Percentiles rank a stretch among this genome's conserved stretches.
phyloP scores from a whole-genome alignment of 192 early-diverging fungal species.

The Mortierella antarctica region DNA sequence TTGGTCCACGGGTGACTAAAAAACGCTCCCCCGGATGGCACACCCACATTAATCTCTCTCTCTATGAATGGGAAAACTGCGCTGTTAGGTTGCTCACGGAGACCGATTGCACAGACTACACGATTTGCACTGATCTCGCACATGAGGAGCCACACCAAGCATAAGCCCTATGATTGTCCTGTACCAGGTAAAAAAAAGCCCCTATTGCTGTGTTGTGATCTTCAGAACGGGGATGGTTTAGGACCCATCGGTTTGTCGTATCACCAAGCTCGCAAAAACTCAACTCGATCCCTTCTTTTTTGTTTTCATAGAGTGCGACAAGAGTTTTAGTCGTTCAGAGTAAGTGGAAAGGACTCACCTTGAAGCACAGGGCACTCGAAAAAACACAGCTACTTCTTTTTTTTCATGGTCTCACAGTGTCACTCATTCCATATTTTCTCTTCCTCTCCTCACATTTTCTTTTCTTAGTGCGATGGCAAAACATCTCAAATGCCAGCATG shows the following conservation, averaged over 20 bases:
- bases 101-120: constrained; percentile 60
- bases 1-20: not conserved
- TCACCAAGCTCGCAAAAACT: too few species aligned
- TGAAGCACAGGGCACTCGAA: too few species aligned
- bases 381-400: not conserved
- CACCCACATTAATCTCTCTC: not conserved
- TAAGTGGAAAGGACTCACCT: not conserved
- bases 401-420: not conserved
- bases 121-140: constrained; percentile 70
- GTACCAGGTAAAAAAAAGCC: constrained; percentile 31
- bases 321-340: constrained; percentile 54
- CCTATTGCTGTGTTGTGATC: not conserved
- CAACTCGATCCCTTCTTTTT: not conserved
- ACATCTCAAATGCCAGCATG: constrained; percentile 48
- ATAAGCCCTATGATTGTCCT: constrained; percentile 68
- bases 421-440: not conserved
- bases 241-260: too few species aligned
- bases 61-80: not conserved
- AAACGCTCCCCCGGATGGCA: not conserved
- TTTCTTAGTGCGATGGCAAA: constrained; percentile 46
- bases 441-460: too few species aligned
- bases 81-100: constrained; percentile 54
- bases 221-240: not conserved
- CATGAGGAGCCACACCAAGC: constrained; percentile 68
- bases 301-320: constrained; percentile 37